Base-by-base conservation (phyloP, 1,284 basidiomycete genomes). In the Apiotrichum siamense region DNA sequence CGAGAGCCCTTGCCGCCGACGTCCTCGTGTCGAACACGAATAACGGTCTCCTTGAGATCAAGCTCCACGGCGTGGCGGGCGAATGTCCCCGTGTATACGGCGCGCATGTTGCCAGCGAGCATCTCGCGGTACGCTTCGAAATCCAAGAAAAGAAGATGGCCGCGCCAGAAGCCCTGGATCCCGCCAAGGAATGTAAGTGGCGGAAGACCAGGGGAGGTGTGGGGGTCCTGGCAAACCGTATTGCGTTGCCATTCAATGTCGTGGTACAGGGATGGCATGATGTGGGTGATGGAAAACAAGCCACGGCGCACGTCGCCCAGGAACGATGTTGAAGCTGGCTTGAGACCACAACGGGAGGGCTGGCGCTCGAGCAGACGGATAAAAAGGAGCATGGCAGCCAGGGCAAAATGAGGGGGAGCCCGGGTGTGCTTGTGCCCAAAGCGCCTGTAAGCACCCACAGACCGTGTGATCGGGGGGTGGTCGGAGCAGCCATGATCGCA, bases 61-160 rank as follows among this genome's bases (percentile, higher is more conserved):
- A 71, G 58, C 54, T 75, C 71, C 9, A 60, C 61, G 1, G 58
- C 64, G 37, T 74, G 70, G 36, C 67, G 64, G 2, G 66, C 66
- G 50, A 71, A 74, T 2, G 63, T 64, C 3, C 68, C 70, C 18
- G 72, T 72, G 50, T 76, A 77, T 12, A 77, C 57, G 3, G 61
- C 64, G 0, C 68, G 54, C 55, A 77, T 70, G 42, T 76, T 63
- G 0, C 78, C 78, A 2, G 66, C 70, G 2, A 78, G 62, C 64
- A 79, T 75, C 44, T 77, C 70, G 26, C 76, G 70, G 49, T 79
- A 80, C 29, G 72, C 69, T 40, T 77, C 76, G 53, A 78, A 78
- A 58, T 79, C 77, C 60, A 77, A 78, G 57, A 78, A 79, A 42
- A 75, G 64, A 56, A 78, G 77, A n/a, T 75, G 66, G 2, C 77